A percentile compares a stretch with the other conserved stretches of the same genome.
phyloP scores from a whole-genome alignment of 1,284 basidiomycete genomes.

The Malassezia japonica region DNA sequence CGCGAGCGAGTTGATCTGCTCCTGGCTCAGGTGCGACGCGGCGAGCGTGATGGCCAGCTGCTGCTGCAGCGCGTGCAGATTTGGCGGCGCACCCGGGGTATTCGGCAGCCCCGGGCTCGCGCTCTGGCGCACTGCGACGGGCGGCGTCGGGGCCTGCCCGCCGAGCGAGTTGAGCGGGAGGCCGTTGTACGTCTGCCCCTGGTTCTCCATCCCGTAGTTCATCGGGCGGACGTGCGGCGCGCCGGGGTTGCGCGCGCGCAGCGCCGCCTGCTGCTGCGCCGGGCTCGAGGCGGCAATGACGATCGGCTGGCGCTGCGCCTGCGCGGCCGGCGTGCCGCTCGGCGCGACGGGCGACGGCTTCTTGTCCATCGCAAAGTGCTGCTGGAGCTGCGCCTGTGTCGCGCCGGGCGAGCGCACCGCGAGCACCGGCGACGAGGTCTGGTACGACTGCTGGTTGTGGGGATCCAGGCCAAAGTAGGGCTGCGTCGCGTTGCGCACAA shows the following conservation, averaged over 20 bases:
- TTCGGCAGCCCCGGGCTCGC: not conserved
- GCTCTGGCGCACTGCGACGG: not conserved
- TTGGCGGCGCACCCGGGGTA: slow-evolving; percentile 22
- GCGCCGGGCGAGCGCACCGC: not conserved
- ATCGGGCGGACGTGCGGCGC: not conserved
- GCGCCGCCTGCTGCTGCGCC: slow-evolving; percentile 5
- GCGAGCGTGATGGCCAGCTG: slow-evolving; percentile 32
- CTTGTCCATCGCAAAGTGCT: not conserved
- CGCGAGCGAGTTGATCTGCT: slow-evolving; percentile 37
- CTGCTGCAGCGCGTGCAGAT: slow-evolving; percentile 36
- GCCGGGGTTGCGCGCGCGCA: not conserved
- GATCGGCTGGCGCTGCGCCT: not conserved
- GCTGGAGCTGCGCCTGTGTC: slow-evolving; percentile 5
- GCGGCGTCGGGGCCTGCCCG: not conserved
- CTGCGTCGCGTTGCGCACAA: slow-evolving; percentile 6
- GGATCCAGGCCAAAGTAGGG: slow-evolving; percentile 4
- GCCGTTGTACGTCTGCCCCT: not conserved
- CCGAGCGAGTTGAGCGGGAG: not conserved
- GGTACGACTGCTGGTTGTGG: not conserved
- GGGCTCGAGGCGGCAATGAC: not conserved
- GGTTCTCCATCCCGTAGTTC: not conserved
- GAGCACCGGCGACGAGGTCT: not conserved
- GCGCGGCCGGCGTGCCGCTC: not conserved
- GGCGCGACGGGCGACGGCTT: not conserved
- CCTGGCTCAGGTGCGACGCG: slow-evolving; percentile 27